Percentiles rank a stretch among this genome's conserved stretches.
phyloP scores from a whole-genome alignment of 169 alveolate genomes.

The Eimeria acervulina region DNA sequence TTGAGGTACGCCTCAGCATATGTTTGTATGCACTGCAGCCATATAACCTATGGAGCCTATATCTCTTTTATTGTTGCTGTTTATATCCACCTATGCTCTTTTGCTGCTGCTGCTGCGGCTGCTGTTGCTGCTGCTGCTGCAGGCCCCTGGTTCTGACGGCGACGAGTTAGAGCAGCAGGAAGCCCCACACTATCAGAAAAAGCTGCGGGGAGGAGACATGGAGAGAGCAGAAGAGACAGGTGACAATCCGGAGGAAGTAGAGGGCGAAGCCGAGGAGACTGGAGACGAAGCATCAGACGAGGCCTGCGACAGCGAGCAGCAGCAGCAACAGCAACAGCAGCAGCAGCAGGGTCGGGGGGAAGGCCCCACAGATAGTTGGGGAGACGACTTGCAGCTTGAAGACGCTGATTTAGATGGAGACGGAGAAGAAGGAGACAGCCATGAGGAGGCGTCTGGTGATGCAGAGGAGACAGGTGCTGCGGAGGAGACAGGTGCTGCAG shows the following conservation, averaged over 20 bases:
- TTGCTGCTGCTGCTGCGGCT: no score
- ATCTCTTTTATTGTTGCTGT: neutral
- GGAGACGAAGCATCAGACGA: constrained; percentile 33
- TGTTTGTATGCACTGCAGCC: no score
- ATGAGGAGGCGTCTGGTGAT: constrained; percentile 11
- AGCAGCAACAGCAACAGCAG: constrained; percentile 48
- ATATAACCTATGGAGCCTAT: neutral
- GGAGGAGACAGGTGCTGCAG: constrained; percentile 76
- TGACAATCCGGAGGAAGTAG: neutral
- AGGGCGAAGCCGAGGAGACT: constrained; percentile 34
- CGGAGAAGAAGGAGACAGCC: constrained; percentile 31
- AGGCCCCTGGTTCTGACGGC: constrained; percentile 12
- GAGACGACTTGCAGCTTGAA: constrained; percentile 55
- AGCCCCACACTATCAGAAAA: constrained; percentile 36
- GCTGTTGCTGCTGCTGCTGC: no score
- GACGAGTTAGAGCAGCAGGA: constrained; percentile 59
- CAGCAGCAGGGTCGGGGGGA: constrained; percentile 36
- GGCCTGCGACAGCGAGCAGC: constrained; percentile 26
- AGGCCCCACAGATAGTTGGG: constrained; percentile 35
- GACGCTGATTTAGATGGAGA: constrained; percentile 54
- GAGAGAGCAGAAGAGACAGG: constrained; percentile 40
- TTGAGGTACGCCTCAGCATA: constrained; percentile 14
- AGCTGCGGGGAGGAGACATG: constrained; percentile 10
- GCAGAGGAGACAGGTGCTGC: constrained; percentile 72
- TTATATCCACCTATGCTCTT: neutral